Percentiles rank a stretch among this genome's conserved stretches.
phyloP scores from a whole-genome alignment of 176 grass and related monocot species.

The Juncus effusus region DNA sequence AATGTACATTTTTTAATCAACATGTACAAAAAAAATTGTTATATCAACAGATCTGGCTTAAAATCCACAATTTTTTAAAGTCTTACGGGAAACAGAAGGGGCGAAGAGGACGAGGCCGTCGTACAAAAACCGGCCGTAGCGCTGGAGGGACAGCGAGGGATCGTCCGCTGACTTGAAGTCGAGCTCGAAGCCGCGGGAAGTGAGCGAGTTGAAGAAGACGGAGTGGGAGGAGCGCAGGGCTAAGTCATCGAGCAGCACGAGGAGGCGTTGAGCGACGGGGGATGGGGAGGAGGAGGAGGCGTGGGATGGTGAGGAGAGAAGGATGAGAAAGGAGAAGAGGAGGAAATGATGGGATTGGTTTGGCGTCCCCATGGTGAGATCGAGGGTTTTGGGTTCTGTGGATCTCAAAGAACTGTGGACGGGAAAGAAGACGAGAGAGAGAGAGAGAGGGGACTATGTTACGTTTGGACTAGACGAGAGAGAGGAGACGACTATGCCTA shows the following conservation, averaged over 20 bases:
- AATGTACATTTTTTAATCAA: not conserved
- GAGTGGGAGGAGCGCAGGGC: conserved; percentile 78
- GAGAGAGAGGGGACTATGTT: not conserved
- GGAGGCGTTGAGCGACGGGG: conserved; percentile 51
- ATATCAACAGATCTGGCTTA: not conserved
- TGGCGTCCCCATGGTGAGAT: conserved; percentile 39
- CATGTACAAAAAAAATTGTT: not conserved
- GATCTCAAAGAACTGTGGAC: conserved; percentile 7
- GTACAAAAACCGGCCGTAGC: conserved; percentile 89
- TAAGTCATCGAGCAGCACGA: conserved; percentile 82
- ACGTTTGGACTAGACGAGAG: too few species aligned
- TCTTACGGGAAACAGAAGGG: conserved; percentile 54
- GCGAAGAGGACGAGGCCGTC: conserved; percentile 86
- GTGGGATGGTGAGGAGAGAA: not conserved
- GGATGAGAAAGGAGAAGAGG: conserved; percentile 16
- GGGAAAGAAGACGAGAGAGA: not conserved
- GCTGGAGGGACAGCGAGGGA: conserved; percentile 64
- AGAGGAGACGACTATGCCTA: too few species aligned
- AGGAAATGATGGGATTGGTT: conserved; percentile 17
- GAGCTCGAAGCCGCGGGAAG: conserved; percentile 64
- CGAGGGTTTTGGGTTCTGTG: conserved; percentile 34
- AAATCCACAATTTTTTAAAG: not conserved
- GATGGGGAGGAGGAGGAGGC: too few species aligned
- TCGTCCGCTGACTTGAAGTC: conserved; percentile 86
- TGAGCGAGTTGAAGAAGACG: conserved; percentile 65